phyloP scores from a whole-genome alignment of 2,329 filamentous ascomycete species.

The Neurospora crassa region DNA sequence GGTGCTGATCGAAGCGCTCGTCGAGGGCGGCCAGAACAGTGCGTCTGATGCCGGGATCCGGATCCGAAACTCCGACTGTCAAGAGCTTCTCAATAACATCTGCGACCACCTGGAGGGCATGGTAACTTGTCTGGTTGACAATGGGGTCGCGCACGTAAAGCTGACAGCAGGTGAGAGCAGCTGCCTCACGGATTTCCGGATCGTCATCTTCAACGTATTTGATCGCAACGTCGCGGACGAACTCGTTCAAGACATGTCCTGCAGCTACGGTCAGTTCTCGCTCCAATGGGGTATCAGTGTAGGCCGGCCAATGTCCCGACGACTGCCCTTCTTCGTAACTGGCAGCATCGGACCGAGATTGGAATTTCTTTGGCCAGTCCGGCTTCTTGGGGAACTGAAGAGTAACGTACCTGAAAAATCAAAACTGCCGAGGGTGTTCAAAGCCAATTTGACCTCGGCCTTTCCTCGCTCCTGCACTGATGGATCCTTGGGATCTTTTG shows the following conservation, averaged over 20 bases:
- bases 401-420: constrained; percentile 60
- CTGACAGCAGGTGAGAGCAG: constrained; percentile 93
- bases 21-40: constrained; percentile 87
- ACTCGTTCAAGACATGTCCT: constrained; percentile 91
- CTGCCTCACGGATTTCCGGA: constrained; percentile 83
- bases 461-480: constrained; percentile 73
- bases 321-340: not conserved
- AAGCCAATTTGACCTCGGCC: constrained; percentile 80
- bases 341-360: not conserved
- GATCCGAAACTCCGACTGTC: constrained; percentile 88
- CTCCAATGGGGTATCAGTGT: not conserved
- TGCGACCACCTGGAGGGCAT: constrained; percentile 92
- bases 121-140: constrained; percentile 93
- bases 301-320: not conserved
- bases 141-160: constrained; percentile 95
- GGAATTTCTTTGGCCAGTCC: not conserved
- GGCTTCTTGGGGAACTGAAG: not conserved
- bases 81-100: constrained; percentile 96
- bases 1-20: constrained; percentile 85
- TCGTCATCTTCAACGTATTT: constrained; percentile 97
- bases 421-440: constrained; percentile 95
- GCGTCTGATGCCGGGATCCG: constrained; percentile 76
- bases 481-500: constrained; percentile 78
- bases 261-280: constrained; percentile 12
- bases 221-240: constrained; percentile 94